A percentile compares a stretch with the other conserved stretches of the same genome.
Evolutionary conservation across 257 asterid genomes (phyloP).

Genomic region (Osmanthus fragrans): DNA sequence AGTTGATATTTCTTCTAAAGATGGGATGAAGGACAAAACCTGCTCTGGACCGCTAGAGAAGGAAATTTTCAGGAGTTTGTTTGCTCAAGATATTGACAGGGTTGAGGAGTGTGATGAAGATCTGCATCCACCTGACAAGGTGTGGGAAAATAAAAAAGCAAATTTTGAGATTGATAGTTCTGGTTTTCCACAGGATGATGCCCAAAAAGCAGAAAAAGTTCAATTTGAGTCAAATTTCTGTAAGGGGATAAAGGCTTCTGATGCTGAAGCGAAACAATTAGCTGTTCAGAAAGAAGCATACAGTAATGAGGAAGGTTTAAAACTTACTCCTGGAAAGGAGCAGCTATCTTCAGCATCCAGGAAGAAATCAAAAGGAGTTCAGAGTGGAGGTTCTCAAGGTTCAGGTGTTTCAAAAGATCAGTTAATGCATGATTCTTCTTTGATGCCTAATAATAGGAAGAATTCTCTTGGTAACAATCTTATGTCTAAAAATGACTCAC

Average conservation of each 20-base stretch:
- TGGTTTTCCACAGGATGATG: constrained; percentile 42
- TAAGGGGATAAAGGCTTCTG: constrained; percentile 41
- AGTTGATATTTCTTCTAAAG: constrained; percentile 28
- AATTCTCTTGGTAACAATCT: constrained; percentile 31
- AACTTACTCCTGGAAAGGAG: constrained; percentile 40
- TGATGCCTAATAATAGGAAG: constrained; percentile 50
- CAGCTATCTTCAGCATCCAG: constrained; percentile 48
- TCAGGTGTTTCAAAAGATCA: constrained; percentile 41
- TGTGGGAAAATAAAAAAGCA: constrained; percentile 44
- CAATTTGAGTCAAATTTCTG: constrained; percentile 40
- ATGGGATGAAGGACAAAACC: constrained; percentile 36
- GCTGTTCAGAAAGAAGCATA: constrained; percentile 47
- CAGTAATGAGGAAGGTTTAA: constrained; percentile 40
- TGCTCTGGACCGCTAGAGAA: constrained; percentile 38
- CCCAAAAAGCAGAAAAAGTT: constrained; percentile 34
- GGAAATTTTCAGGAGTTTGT: constrained; percentile 45
- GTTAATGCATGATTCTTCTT: constrained; percentile 41
- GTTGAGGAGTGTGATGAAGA: constrained; percentile 47
- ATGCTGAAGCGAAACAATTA: constrained; percentile 34
- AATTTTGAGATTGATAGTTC: constrained; percentile 31
- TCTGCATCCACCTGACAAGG: constrained; percentile 40
- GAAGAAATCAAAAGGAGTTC: constrained; percentile 53
- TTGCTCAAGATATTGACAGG: constrained; percentile 36
- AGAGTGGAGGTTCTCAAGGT: constrained; percentile 37
- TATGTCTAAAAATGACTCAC: constrained; percentile 47